Conservation (phyloP, 192 early-diverging fungal genomes). For the Rhizophagus sp. region DNA sequence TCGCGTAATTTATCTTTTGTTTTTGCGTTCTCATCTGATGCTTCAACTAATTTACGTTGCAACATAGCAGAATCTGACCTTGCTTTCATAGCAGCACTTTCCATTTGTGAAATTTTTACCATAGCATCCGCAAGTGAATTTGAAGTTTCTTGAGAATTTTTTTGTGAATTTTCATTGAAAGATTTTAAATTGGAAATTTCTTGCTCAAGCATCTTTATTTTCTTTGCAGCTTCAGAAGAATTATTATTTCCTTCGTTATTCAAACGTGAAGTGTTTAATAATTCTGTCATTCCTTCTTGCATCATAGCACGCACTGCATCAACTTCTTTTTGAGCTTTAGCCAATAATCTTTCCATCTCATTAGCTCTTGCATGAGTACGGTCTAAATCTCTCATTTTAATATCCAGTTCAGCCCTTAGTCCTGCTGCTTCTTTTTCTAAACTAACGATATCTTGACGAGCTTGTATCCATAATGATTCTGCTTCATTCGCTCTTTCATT, state of each 20-base stretch:
- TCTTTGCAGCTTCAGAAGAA: constrained; percentile 17
- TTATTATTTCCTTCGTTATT: constrained; percentile 31
- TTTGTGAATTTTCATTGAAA: constrained; percentile 36
- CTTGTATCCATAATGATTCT: constrained; percentile 41
- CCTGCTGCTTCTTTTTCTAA: constrained; percentile 38
- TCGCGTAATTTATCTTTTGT: constrained; percentile 42
- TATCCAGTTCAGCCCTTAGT: constrained; percentile 40
- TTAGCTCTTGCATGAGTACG: constrained; percentile 40
- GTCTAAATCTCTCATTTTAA: constrained; percentile 38
- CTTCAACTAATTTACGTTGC: constrained; percentile 43
- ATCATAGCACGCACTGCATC: constrained; percentile 40
- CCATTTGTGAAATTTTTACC: constrained; percentile 48
- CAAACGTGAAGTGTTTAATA: constrained; percentile 32
- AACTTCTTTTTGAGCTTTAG: constrained; percentile 43
- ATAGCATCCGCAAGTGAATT: constrained; percentile 44
- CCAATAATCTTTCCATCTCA: constrained; percentile 43
- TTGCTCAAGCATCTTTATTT: constrained; percentile 40
- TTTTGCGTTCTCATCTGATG: constrained; percentile 40
- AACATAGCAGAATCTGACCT: constrained; percentile 48
- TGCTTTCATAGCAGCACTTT: constrained; percentile 45
- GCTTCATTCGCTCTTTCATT: constrained; percentile 45
- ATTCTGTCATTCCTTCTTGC: constrained; percentile 46
- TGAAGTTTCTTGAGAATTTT: constrained; percentile 31
- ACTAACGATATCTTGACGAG: constrained; percentile 42
- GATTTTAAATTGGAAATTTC: constrained; percentile 38